These are phyloP conservation scores for Hypoxylon sp. DNA, from an alignment of 2,329 filamentous ascomycete genomes.

Conservation along the genomic window DNA sequence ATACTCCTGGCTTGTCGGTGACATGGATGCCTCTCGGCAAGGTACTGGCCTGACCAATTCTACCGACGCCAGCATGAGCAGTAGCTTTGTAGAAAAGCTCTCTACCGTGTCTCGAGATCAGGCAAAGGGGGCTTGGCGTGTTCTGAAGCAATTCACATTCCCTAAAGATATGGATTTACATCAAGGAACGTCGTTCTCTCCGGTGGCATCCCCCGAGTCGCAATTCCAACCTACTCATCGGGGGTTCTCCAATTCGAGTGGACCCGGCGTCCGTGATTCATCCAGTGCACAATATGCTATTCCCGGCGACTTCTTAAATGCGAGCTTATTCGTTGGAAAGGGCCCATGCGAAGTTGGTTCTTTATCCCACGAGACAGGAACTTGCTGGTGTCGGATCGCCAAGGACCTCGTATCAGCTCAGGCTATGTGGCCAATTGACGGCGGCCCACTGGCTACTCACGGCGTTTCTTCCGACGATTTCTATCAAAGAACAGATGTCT, in stretches of 20 bases:
- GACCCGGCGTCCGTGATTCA: slow-evolving; percentile 49
- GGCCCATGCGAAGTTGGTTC: slow-evolving; percentile 45
- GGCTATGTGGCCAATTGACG: slow-evolving; percentile 44
- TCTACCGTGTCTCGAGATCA: slow-evolving; percentile 40
- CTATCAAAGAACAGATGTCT: slow-evolving; percentile 62
- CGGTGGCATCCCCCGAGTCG: slow-evolving; percentile 26
- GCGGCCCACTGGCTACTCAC: slow-evolving; percentile 46
- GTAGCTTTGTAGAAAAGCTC: slow-evolving; percentile 47
- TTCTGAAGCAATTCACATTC: slow-evolving; percentile 53
- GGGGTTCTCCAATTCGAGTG: slow-evolving; percentile 22
- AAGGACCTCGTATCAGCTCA: slow-evolving; percentile 31
- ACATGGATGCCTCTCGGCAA: slow-evolving; percentile 42
- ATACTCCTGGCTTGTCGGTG: slow-evolving; percentile 22
- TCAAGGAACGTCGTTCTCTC: slow-evolving; percentile 37
- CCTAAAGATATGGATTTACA: slow-evolving; percentile 47
- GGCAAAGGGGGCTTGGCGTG: slow-evolving; percentile 45
- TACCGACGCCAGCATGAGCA: slow-evolving; percentile 51
- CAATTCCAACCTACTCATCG: slow-evolving; percentile 9
- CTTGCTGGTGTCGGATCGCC: slow-evolving; percentile 56
- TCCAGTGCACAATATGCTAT: slow-evolving; percentile 56
- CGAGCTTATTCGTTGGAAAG: slow-evolving; percentile 41
- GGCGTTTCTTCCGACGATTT: slow-evolving; percentile 49
- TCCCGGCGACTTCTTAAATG: slow-evolving; percentile 66
- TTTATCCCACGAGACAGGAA: slow-evolving; percentile 51
- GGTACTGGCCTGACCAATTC: slow-evolving; percentile 50